Base-by-base conservation (phyloP, 2,329 filamentous ascomycete species). In the Hypoxylon sp. region DNA sequence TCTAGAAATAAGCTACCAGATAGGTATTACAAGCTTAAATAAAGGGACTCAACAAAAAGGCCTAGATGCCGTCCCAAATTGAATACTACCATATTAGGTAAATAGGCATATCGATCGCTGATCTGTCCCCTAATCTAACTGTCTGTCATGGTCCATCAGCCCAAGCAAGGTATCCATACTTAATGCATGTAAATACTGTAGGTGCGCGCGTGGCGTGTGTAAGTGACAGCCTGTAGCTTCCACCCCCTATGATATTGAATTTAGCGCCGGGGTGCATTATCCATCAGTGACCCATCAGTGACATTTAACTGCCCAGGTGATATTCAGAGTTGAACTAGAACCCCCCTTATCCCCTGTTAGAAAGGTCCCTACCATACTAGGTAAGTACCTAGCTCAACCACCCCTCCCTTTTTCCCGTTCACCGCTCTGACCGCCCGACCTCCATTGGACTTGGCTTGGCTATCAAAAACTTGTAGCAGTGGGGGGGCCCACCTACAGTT, bases 381-480 rank as follows among this genome's bases (percentile, higher is more conserved):
- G 63, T 51, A 60, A 56, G 57, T 62, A 58, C 48, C 49, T 64
- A 61, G 28, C 60, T 51, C 6, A 23, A 65, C 50, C 59, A 60
- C 60, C 52, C 63, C 61, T 51, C 51, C 57, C 49, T 59, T 43
- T 65, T 70, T 50, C 57, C 53, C 52, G 45, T 67, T 64, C 70
- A 72, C 70, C 70, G 70, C 70, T 69, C 63, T 70, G 65, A 68
- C 63, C 68, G 63, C 65, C 60, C 62, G 45, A 50, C 51, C 66
- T 43, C 63, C 56, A 60, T 32, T 64, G 25, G 48, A 43, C 55
- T 51, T 65, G 58, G 52, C 55, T 65, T 65, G 58, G 52, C 55
- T 65, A 68, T 70, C 59, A 66, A 66, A 70, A 71, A 67, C 62
- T 62, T 60, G 58, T 50, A 61, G 55, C 30, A 34, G 56, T 56